A percentile compares a stretch with the other conserved stretches of the same genome.
These are phyloP conservation scores for Calycina marina DNA, from an alignment of 2,329 filamentous ascomycete species.

Conservation along the genomic window DNA sequence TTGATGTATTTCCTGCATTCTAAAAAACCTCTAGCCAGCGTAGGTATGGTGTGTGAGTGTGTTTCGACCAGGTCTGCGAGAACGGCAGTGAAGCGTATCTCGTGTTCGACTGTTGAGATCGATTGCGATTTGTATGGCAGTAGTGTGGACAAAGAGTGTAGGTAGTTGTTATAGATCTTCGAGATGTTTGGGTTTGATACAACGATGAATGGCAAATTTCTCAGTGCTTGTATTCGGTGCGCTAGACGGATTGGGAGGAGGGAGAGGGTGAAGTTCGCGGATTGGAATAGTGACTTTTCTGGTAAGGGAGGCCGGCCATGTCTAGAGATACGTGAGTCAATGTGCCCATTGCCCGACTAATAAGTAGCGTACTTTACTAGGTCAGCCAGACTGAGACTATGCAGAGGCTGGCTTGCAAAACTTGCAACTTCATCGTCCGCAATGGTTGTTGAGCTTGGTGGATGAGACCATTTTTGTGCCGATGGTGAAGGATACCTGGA, in stretches of 20 bases:
- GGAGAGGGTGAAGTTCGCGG: conserved; percentile 89
- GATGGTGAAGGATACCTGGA: conserved; percentile 18
- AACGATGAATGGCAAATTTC: conserved; percentile 92
- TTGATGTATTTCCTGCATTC: conserved; percentile 87
- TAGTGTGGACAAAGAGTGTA: conserved; percentile 81
- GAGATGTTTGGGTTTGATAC: conserved; percentile 95
- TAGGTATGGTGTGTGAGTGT: conserved; percentile 86
- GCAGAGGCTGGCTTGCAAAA: conserved; percentile 63
- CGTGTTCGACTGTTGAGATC: conserved; percentile 69
- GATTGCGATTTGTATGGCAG: conserved; percentile 51
- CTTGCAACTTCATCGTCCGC: conserved; percentile 65
- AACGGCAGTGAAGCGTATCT: conserved; percentile 80
- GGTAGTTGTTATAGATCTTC: conserved; percentile 90
- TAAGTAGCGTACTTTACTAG: conserved; percentile 58
- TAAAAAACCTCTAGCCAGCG: conserved; percentile 80
- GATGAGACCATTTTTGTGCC: conserved; percentile 26
- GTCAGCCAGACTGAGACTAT: conserved; percentile 73
- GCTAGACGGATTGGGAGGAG: conserved; percentile 86
- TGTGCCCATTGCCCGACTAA: not conserved
- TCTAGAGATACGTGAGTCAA: conserved; percentile 23
- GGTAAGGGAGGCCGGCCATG: conserved; percentile 75
- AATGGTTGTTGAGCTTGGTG: conserved; percentile 33
- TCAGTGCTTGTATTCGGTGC: conserved; percentile 81
- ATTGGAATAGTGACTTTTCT: conserved; percentile 64
- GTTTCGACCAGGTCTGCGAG: conserved; percentile 92